phyloP scores from a whole-genome alignment of 495 filamentous ascomycete genomes.

The Penicillium crystallinum region DNA sequence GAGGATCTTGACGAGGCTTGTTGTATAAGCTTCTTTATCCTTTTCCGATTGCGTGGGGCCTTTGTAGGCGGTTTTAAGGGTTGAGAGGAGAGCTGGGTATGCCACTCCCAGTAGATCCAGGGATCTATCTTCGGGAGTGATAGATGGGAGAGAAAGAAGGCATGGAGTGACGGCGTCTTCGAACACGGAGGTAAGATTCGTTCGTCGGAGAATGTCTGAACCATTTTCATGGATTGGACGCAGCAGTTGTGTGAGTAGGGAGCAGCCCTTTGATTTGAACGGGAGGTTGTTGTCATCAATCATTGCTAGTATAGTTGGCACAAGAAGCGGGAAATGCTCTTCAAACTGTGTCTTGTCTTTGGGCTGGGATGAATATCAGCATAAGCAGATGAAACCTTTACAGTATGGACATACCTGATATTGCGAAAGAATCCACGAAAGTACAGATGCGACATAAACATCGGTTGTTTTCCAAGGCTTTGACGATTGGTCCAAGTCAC shows the following conservation, averaged over 20 bases:
- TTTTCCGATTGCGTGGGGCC: constrained; percentile 6
- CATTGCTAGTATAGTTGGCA: constrained; percentile 78
- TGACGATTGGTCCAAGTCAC: constrained; percentile 38
- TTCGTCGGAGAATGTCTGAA: constrained; percentile 55
- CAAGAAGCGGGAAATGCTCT: constrained; percentile 66
- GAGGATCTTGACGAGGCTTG: constrained; percentile 26
- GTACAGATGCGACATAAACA: constrained; percentile 55
- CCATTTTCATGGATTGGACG: constrained; percentile 45
- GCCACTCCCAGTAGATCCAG: constrained; percentile 58
- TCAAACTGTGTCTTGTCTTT: constrained; percentile 32
- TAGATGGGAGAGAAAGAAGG: constrained; percentile 66
- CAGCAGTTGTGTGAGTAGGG: constrained; percentile 57
- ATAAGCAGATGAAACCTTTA: background rate
- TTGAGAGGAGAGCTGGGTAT: constrained; percentile 59
- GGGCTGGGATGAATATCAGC: constrained; percentile 18
- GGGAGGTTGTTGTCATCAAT: constrained; percentile 61
- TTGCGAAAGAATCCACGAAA: constrained; percentile 59
- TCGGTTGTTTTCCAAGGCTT: constrained; percentile 74
- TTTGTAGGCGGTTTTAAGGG: constrained; percentile 45
- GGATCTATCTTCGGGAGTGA: constrained; percentile 71
- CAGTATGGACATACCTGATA: constrained; percentile 25
- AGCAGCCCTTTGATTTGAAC: constrained; percentile 57
- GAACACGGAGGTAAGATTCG: constrained; percentile 75
- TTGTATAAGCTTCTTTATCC: constrained; percentile 16
- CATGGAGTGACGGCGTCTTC: constrained; percentile 70